phyloP scores from a whole-genome alignment of 768 basidiomycete genomes.

The Rhizopogon vulgaris region DNA sequence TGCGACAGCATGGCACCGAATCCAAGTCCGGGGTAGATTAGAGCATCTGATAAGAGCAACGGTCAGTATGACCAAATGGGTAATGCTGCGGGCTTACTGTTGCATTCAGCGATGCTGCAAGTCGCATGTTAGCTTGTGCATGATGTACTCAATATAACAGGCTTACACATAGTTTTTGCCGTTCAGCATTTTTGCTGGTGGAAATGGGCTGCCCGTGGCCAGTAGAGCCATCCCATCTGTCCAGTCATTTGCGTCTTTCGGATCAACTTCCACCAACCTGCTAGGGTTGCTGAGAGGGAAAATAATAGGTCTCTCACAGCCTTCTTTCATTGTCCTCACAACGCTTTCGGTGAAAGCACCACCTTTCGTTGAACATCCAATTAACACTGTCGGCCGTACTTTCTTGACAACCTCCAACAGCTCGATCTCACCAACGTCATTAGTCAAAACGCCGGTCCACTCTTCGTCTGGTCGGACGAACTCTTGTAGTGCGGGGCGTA shows the following conservation, averaged over 20 bases:
- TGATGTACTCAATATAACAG: not conserved
- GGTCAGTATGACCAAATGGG: not conserved
- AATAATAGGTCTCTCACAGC: constrained; percentile 72
- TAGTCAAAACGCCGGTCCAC: constrained; percentile 37
- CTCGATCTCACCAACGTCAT: constrained; percentile 36
- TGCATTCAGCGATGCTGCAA: constrained; percentile 65
- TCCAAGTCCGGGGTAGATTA: constrained; percentile 84
- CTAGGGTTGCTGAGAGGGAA: constrained; percentile 84
- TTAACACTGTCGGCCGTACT: constrained; percentile 75
- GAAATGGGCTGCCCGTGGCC: constrained; percentile 84
- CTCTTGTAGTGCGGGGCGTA: constrained; percentile 41
- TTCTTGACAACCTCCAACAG: constrained; percentile 67
- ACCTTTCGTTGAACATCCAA: constrained; percentile 76
- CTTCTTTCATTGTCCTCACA: constrained; percentile 59
- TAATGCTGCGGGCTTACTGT: constrained; percentile 36
- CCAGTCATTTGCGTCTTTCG: constrained; percentile 70
- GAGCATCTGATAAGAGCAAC: constrained; percentile 40
- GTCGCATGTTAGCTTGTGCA: constrained; percentile 1
- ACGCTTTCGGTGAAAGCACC: constrained; percentile 77
- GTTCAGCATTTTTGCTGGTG: constrained; percentile 57
- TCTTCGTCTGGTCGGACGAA: constrained; percentile 56
- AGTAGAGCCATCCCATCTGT: constrained; percentile 73
- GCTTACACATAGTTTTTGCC: constrained; percentile 63
- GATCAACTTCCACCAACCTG: constrained; percentile 66
- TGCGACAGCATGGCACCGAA: constrained; percentile 70